Evolutionary conservation across 2,329 filamentous ascomycete genomes (phyloP), one percentile per base, ranked within the genome.

Genomic region (Plenodomus lindquistii): DNA sequence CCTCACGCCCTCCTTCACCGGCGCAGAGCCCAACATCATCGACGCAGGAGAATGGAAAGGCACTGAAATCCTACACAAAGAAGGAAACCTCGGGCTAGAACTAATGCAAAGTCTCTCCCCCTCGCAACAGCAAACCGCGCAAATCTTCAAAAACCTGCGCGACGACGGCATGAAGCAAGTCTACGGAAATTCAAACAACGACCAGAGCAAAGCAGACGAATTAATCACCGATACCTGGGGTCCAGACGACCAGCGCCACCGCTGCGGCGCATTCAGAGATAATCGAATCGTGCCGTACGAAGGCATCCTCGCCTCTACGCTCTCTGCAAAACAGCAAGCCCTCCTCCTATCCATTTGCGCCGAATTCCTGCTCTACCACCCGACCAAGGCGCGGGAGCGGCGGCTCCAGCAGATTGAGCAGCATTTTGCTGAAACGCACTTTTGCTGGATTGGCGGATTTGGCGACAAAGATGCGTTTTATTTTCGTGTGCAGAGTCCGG

Each of bases 251-350:
- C 87, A 92, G 73, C 80, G 88, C 5, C 88, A 92, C 62, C 68
- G 91, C 4, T 89, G 87, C 65, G 89, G 89, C 29, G 89, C 89
- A 0, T 90, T 88, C 66, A 81, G 87, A 11, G 89, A 93, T 62
- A 94, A 93, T 68, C 81, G 88, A 10, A 72, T 88, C 10, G 85
- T 93, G 0, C 88, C 89, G 0, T 89, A 85, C 64, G 68, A 92
- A 70, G 89, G 89, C 0, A 70, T 89, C 5, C 63, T 77, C 0
- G 84, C 85, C 0, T 74, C 77, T 0, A 67, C 76, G 0, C 72
- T 89, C 43, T 66, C 68, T 0, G 1, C 66, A 0, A 65, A 67
- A 1, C 82, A 88, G 60, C 79, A 82, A 54, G 65, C 71, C 0
- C 69, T 84, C 4, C 71, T 91, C n/a, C 69, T 80, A 1, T 73